phyloP scores from a whole-genome alignment of 768 basidiomycete genomes.

The Mycena rosella region DNA sequence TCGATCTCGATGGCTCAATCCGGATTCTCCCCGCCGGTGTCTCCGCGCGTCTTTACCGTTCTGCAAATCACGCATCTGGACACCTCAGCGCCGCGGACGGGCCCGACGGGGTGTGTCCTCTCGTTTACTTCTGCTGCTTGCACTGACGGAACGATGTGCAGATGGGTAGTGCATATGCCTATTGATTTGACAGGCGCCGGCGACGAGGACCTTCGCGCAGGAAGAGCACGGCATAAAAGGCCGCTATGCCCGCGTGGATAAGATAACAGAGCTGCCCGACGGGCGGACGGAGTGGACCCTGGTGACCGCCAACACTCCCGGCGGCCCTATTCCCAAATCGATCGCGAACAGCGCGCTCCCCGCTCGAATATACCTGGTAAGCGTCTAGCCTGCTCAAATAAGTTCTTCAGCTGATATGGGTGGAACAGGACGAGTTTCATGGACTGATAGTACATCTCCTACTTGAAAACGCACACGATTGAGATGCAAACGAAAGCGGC shows the following conservation, averaged over 20 bases:
- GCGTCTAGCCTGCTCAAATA: background rate
- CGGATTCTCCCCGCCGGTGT: constrained; percentile 13
- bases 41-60: constrained; percentile 17
- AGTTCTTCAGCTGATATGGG: background rate
- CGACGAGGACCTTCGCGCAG: constrained; percentile 11
- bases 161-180: constrained; percentile 21
- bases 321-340: constrained; percentile 13
- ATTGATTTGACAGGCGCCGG: constrained; percentile 4
- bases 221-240: constrained; percentile 19
- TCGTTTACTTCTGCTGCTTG: background rate
- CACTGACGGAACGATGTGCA: background rate
- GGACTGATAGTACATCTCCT: constrained; percentile 17
- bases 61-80: constrained; percentile 18
- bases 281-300: constrained; percentile 19
- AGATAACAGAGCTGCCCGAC: constrained; percentile 13
- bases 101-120: background rate
- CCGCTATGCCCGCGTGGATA: constrained; percentile 18
- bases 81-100: constrained; percentile 7
- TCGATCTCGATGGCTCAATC: constrained; percentile 12
- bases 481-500: background rate
- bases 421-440: constrained; percentile 15
- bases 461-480: background rate
- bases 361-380: constrained; percentile 16
- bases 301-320: constrained; percentile 19
- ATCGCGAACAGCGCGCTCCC: constrained; percentile 18